A percentile compares a stretch with the other conserved stretches of the same genome.
These are phyloP conservation scores for Monosporascus sp. DNA, from an alignment of 2,329 filamentous ascomycete genomes.

Conservation along the genomic window DNA sequence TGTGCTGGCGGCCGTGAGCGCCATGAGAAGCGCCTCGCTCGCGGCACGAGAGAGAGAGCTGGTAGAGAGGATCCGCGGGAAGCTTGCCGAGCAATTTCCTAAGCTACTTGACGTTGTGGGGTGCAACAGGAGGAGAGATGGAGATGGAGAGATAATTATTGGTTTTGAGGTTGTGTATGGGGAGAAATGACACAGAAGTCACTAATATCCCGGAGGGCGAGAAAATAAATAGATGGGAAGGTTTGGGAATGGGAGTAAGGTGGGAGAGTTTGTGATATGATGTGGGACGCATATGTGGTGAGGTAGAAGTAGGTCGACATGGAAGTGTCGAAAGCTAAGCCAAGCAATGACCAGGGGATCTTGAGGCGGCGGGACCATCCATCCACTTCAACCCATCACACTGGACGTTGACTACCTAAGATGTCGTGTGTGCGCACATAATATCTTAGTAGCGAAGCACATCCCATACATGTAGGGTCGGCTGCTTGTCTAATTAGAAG, in stretches of 20 bases:
- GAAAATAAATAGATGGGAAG: slow-evolving; percentile 10
- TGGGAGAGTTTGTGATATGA: slow-evolving; percentile 18
- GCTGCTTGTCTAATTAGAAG: neutral
- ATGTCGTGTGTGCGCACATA: neutral
- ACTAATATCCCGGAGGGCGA: neutral
- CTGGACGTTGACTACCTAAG: neutral
- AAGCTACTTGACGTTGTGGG: slow-evolving; percentile 12
- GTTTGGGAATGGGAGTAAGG: slow-evolving; percentile 14
- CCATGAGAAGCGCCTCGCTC: slow-evolving; percentile 15
- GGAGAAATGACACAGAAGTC: neutral
- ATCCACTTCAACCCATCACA: slow-evolving; percentile 1
- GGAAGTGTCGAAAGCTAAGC: neutral
- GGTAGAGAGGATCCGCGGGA: slow-evolving; percentile 16
- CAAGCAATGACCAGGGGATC: neutral
- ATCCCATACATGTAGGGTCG: neutral
- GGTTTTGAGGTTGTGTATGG: neutral
- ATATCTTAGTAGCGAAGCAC: neutral
- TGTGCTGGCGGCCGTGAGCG: slow-evolving; percentile 14
- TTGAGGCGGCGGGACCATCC: slow-evolving; percentile 1
- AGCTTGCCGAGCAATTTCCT: slow-evolving; percentile 17
- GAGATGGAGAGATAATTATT: slow-evolving; percentile 3
- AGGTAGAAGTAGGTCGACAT: slow-evolving; percentile 1
- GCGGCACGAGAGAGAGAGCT: slow-evolving; percentile 17
- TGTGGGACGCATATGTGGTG: slow-evolving; percentile 12
- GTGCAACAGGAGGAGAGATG: slow-evolving; percentile 8